phyloP scores from a whole-genome alignment of 805 yeast genomes.

The Debaryomyces tyrocola region DNA sequence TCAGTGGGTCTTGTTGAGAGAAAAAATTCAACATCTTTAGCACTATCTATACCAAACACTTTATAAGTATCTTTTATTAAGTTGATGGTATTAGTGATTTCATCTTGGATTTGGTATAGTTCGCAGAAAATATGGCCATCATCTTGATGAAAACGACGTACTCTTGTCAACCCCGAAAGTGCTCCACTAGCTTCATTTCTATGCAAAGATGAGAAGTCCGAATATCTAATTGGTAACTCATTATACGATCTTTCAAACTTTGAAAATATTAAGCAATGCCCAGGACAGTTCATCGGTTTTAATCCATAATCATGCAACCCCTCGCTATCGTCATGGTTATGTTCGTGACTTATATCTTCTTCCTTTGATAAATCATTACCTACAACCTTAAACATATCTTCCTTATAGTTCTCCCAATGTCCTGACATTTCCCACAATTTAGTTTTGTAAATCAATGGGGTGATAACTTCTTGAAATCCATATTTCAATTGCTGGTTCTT shows the following conservation, averaged over 20 bases:
- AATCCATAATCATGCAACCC: slow-evolving; percentile 59
- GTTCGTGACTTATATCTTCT: slow-evolving; percentile 11
- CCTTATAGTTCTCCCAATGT: slow-evolving; percentile 93
- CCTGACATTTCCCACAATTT: slow-evolving; percentile 89
- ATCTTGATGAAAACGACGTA: slow-evolving; percentile 94
- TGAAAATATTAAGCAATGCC: slow-evolving; percentile 84
- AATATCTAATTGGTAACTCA: slow-evolving; percentile 80
- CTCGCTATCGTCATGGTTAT: slow-evolving; percentile 10
- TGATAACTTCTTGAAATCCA: slow-evolving; percentile 89
- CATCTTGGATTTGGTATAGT: slow-evolving; percentile 69
- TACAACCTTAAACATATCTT: slow-evolving; percentile 89
- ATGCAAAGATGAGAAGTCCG: slow-evolving; percentile 91
- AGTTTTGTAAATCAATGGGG: slow-evolving; percentile 84
- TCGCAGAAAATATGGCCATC: slow-evolving; percentile 97
- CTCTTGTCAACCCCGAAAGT: slow-evolving; percentile 86
- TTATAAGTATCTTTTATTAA: slow-evolving; percentile 74
- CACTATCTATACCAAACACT: slow-evolving; percentile 55
- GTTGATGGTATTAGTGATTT: slow-evolving; percentile 69
- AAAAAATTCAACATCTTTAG: slow-evolving; percentile 54
- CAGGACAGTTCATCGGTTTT: slow-evolving; percentile 96
- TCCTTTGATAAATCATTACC: slow-evolving; percentile 47
- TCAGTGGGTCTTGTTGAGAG: slow-evolving; percentile 85
- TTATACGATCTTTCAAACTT: slow-evolving; percentile 76
- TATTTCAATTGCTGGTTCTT: slow-evolving; percentile 75
- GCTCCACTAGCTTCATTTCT: slow-evolving; percentile 96